These are phyloP conservation scores for Globisporangium uncinulatum DNA, from an alignment of 352 stramenopile species.

Conservation along the genomic window DNA sequence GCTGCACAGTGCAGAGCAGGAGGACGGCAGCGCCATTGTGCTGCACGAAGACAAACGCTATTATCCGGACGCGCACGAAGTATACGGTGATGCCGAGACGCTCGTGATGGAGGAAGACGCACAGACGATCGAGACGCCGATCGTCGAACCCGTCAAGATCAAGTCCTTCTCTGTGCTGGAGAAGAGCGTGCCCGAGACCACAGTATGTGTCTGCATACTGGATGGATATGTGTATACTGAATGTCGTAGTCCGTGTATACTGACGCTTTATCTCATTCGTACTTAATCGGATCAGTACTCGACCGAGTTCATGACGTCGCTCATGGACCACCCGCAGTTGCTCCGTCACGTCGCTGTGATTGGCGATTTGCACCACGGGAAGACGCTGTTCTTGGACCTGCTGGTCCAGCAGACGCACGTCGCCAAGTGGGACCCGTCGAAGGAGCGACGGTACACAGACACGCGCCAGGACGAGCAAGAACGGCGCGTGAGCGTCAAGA, in stretches of 20 bases:
- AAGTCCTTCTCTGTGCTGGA: constrained; percentile 93
- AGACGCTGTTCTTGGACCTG: constrained; percentile 91
- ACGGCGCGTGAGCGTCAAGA: constrained; percentile 96
- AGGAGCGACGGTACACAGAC: constrained; percentile 93
- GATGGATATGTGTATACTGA: neutral
- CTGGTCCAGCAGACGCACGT: constrained; percentile 89
- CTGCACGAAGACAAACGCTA: constrained; percentile 99
- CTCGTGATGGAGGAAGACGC: constrained; percentile 99
- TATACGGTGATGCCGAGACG: constrained; percentile 96
- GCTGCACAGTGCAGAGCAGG: constrained; percentile 36
- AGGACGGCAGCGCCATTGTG: constrained; percentile 93
- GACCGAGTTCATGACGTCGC: constrained; percentile 80
- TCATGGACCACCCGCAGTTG: constrained; percentile 88
- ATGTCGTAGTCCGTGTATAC: neutral
- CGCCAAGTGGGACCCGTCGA: constrained; percentile 69
- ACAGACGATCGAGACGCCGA: constrained; percentile 97
- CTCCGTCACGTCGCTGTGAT: constrained; percentile 96
- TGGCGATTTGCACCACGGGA: constrained; percentile 96
- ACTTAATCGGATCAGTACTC: constrained; percentile 50
- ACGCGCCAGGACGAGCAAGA: constrained; percentile 96
- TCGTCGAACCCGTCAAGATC: constrained; percentile 94
- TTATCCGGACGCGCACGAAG: constrained; percentile 96
- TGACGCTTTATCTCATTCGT: neutral
- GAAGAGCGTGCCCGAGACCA: constrained; percentile 74
- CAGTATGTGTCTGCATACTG: constrained; percentile 10